Percentiles rank a stretch among this genome's conserved stretches.
Evolutionary conservation across 2,329 filamentous ascomycete genomes (phyloP).

Genomic region (Colletotrichum horii): DNA sequence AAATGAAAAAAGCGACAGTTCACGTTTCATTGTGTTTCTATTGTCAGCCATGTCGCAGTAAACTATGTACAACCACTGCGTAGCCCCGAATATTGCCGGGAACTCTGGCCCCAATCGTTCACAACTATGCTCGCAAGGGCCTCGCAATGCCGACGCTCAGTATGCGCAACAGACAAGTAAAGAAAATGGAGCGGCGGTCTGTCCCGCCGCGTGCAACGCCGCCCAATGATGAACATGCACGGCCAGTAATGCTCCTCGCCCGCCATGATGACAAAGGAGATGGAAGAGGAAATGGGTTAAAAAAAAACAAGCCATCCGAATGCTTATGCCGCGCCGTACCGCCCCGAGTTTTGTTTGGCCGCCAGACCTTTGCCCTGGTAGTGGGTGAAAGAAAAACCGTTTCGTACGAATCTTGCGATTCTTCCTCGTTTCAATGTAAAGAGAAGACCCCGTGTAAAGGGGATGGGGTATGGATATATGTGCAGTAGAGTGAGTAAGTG

Average conservation of each 20-base stretch:
- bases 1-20: not conserved
- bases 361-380: not conserved
- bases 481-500: not conserved
- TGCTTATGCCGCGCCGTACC: conserved; percentile 13
- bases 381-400: not conserved
- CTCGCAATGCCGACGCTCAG: not conserved
- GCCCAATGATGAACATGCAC: conserved; percentile 17
- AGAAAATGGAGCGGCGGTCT: not conserved
- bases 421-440: conserved; percentile 14
- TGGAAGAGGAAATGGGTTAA: not conserved
- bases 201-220: conserved; percentile 3
- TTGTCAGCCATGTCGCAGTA: not conserved
- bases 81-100: not conserved
- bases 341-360: conserved; percentile 12
- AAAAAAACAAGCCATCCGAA: not conserved
- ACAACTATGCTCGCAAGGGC: not conserved
- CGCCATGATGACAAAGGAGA: not conserved
- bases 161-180: not conserved
- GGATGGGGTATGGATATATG: conserved; percentile 4
- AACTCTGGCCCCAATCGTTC: not conserved
- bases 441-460: conserved; percentile 1
- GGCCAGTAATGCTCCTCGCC: not conserved
- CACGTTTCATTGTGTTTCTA: not conserved
- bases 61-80: not conserved
- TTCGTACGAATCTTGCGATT: conserved; percentile 17